Base-by-base conservation (phyloP, 2,329 filamentous ascomycete species). In the Epichloe coenophiala region DNA sequence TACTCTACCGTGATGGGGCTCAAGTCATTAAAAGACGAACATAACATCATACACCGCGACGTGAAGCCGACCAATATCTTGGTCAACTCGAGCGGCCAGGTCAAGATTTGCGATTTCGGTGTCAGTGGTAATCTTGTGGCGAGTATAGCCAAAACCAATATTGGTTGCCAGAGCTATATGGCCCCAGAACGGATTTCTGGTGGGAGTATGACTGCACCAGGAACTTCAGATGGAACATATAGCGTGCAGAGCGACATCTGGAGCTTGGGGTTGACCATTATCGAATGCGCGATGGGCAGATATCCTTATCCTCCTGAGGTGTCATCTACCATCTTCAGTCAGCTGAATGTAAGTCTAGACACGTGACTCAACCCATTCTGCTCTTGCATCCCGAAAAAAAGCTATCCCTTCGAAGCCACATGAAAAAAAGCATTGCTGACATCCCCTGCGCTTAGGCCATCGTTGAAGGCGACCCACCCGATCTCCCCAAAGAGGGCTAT, bases 1-100 rank as follows among this genome's bases (percentile, higher is more conserved):
- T 80, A 93, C 56, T 84, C 86, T 19, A 96, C 93, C 0, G 81
- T 93, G 6, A 87, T 90, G 77, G 93, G 93, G 0, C 74, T 98
- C 55, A 97, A 95, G 71, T 83, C 84, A 19, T 71, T 98, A 54
- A 98, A 98, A 66, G 93, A 98, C 55, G 89, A 96, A 54, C 93
- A 98, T 72, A 97, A 95, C 69, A 98, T 98, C 68, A 98, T 98
- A 57, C 93, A 98, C 65, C 84, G 93, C 56, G 93, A 98, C 63
- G 93, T 98, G 56, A 98, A 98, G 67, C 93, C 93, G 2, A 98
- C 93, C n/a, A 98, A 98, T 61, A 96, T 98, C 53, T 75, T 98
- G 1, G 81, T 88, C 65, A 98, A 97, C 67, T 86, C 84, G 2
- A 78, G 78, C 41, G 93, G 93, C 1, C 89, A 96, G 63, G 77